These are phyloP conservation scores for Protomyces lactucae-debilis DNA, from an alignment of 1,139 yeast genomes.

Conservation along the genomic window DNA sequence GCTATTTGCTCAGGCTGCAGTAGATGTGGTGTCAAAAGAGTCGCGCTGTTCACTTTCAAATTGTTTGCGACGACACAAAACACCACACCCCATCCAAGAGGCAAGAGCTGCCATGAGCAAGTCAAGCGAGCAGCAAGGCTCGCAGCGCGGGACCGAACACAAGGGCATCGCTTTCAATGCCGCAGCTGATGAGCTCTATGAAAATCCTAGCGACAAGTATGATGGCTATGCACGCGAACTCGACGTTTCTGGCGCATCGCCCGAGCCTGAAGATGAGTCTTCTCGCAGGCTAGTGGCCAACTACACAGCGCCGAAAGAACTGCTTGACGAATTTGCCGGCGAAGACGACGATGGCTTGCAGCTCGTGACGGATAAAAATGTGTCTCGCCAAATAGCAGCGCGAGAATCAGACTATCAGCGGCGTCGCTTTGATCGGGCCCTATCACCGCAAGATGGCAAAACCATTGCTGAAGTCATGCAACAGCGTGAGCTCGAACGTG, in stretches of 20 bases:
- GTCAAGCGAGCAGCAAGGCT: no score
- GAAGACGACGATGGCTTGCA: constrained; percentile 36
- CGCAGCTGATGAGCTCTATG: constrained; percentile 12
- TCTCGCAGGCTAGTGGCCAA: constrained; percentile 36
- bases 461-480: constrained; percentile 37
- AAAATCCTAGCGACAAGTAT: constrained; percentile 6
- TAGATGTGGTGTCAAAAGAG: no score
- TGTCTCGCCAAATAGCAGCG: constrained; percentile 40
- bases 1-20: no score
- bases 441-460: constrained; percentile 35
- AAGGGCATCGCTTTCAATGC: constrained; percentile 19
- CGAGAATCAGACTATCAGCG: constrained; percentile 43
- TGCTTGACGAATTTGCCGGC: constrained; percentile 37
- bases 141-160: background rate
- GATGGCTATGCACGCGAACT: constrained; percentile 16
- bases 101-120: no score
- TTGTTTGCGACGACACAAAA: background rate
- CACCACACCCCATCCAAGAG: background rate
- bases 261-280: constrained; percentile 5
- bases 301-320: constrained; percentile 38
- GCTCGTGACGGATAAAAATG: constrained; percentile 20
- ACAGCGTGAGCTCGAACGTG: constrained; percentile 38
- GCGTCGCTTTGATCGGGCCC: constrained; percentile 41
- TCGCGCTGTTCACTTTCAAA: no score
- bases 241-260: background rate